Evolutionary conservation across 23 red algal genomes (phyloP).

Genomic region (Rhodosorus marinus): DNA sequence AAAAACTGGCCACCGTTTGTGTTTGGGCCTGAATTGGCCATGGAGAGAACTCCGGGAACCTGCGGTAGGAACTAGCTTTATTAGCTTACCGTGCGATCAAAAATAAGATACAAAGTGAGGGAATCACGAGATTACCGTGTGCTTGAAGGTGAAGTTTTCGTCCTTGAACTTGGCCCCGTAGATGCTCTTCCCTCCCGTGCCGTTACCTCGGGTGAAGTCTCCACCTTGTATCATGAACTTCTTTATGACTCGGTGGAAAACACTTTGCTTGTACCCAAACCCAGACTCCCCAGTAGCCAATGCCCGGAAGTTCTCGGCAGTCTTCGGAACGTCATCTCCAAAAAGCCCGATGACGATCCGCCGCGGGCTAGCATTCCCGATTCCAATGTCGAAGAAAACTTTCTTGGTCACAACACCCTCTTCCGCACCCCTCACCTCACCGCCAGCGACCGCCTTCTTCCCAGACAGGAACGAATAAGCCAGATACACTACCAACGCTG

Average conservation of each 20-base stretch:
- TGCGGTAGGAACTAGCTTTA: slow-evolving; percentile 64
- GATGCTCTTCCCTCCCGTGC: slow-evolving; percentile 92
- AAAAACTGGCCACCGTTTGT: slow-evolving; percentile 97
- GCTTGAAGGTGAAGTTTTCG: slow-evolving; percentile 89
- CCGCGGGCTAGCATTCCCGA: slow-evolving; percentile 32
- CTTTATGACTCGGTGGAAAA: slow-evolving; percentile 12
- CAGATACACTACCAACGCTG: too few relatives aligned
- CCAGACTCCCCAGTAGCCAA: slow-evolving; percentile 19
- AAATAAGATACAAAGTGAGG: too few relatives aligned
- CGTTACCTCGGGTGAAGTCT: slow-evolving; percentile 71
- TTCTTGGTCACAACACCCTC: slow-evolving; percentile 42
- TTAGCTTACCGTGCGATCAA: too few relatives aligned
- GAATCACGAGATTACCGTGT: slow-evolving; percentile 9
- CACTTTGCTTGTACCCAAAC: slow-evolving; percentile 3
- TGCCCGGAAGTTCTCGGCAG: slow-evolving; percentile 26
- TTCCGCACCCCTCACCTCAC: slow-evolving; percentile 3
- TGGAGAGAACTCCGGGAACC: slow-evolving; percentile 39
- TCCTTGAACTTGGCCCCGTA: slow-evolving; percentile 83
- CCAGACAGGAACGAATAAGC: too few relatives aligned
- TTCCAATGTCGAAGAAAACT: slow-evolving; percentile 62
- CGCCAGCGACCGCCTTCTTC: background rate
- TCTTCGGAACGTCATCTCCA: slow-evolving; percentile 65
- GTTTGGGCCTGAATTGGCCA: too few relatives aligned
- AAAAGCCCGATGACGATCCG: slow-evolving; percentile 68
- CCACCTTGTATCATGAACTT: slow-evolving; percentile 88